Evolutionary conservation across 345 rosid species (phyloP).

Genomic region (Eutrema heterophyllum): DNA sequence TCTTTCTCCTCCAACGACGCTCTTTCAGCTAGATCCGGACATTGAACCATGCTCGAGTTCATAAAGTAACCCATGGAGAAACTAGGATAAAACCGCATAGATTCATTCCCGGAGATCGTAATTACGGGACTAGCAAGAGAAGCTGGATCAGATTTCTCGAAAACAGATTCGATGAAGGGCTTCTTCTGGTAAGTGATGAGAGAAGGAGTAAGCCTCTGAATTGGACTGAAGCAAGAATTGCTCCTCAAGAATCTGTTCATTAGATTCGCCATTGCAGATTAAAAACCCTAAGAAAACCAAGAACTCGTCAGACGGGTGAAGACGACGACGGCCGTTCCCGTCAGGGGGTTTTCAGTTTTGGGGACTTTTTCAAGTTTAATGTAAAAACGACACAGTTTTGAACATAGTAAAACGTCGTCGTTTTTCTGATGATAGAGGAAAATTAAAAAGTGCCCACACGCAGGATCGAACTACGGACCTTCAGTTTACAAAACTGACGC

Average conservation of each 20-base stretch:
- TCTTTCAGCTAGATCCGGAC: slow-evolving; percentile 18
- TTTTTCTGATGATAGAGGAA: neutral
- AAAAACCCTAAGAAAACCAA: neutral
- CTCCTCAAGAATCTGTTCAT: slow-evolving; percentile 28
- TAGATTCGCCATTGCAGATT: slow-evolving; percentile 34
- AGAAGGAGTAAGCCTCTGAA: slow-evolving; percentile 19
- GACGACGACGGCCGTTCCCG: neutral
- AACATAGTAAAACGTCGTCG: neutral
- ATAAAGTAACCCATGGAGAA: slow-evolving; percentile 35
- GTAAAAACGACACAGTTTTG: neutral
- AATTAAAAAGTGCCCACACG: slow-evolving; percentile 50
- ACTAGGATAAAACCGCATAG: slow-evolving; percentile 35
- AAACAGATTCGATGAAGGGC: neutral
- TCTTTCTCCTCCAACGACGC: slow-evolving; percentile 16
- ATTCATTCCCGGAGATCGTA: neutral
- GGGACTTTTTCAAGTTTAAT: too few relatives aligned
- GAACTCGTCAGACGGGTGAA: neutral
- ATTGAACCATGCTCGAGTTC: slow-evolving; percentile 10
- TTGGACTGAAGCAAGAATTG: slow-evolving; percentile 25
- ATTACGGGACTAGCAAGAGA: slow-evolving; percentile 5
- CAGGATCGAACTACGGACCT: slow-evolving; percentile 84
- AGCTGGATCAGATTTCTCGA: slow-evolving; percentile 21
- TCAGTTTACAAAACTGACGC: slow-evolving; percentile 86
- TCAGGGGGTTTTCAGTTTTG: neutral
- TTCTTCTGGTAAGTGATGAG: slow-evolving; percentile 10